Evolutionary conservation across 2,329 filamentous ascomycete genomes (phyloP).

Genomic region (Colletotrichum simmondsii): DNA sequence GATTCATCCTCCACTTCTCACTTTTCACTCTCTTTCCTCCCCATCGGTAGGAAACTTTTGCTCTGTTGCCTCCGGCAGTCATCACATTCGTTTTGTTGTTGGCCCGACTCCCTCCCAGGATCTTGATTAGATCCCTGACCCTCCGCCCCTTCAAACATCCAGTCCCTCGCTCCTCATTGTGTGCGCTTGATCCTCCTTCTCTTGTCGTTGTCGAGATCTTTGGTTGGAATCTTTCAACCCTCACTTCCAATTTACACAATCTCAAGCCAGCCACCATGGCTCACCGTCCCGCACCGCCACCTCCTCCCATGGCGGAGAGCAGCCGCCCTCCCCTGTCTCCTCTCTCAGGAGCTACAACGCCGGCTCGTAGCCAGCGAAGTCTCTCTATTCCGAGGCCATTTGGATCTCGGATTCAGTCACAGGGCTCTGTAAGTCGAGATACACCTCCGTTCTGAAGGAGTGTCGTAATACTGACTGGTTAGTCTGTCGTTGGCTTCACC

Average conservation of each 20-base stretch:
- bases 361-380: slow-evolving; percentile 31
- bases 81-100: slow-evolving; percentile 34
- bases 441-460: not conserved
- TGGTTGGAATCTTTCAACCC: not conserved
- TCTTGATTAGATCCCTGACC: slow-evolving; percentile 31
- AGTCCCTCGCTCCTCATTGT: slow-evolving; percentile 16
- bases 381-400: slow-evolving; percentile 29
- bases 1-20: slow-evolving; percentile 29
- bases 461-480: not conserved
- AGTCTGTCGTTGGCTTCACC: slow-evolving; percentile 49
- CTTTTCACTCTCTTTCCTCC: slow-evolving; percentile 13
- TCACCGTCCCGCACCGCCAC: slow-evolving; percentile 1
- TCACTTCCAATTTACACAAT: not conserved
- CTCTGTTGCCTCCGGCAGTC: slow-evolving; percentile 34
- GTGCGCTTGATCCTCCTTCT: slow-evolving; percentile 4
- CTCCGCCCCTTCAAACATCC: slow-evolving; percentile 1
- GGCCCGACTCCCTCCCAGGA: slow-evolving; percentile 18
- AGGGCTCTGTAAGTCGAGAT: slow-evolving; percentile 21
- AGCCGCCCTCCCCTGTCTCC: slow-evolving; percentile 13
- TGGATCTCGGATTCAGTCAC: slow-evolving; percentile 18
- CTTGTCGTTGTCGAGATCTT: slow-evolving; percentile 11
- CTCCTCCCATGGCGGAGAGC: slow-evolving; percentile 16
- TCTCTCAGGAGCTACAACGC: slow-evolving; percentile 9
- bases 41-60: slow-evolving; percentile 22
- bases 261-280: not conserved